Conservation (phyloP, 306 rosid genomes). For the Oxytropis ochrocephala region DNA sequence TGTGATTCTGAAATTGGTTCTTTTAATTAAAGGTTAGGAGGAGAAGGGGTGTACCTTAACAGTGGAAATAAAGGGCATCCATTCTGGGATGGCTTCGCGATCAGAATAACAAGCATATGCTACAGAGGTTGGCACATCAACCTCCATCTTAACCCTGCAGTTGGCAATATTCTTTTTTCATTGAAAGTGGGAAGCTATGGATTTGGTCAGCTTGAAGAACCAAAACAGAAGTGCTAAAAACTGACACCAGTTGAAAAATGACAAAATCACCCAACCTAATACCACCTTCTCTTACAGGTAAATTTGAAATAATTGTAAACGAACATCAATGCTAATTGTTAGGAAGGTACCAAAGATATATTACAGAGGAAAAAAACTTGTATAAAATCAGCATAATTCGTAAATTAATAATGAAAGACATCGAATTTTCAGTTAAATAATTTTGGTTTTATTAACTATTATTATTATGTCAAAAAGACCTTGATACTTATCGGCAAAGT, state of each 20-base stretch:
- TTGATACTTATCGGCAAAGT: neutral
- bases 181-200: conserved; percentile 8
- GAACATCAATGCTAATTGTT: neutral
- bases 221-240: neutral
- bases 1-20: neutral
- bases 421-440: neutral
- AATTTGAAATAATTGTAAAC: neutral
- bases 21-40: neutral
- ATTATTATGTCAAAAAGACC: neutral
- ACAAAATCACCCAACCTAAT: neutral
- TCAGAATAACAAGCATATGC: conserved; percentile 78
- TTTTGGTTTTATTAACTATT: neutral
- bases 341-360: no score
- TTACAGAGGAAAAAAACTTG: neutral
- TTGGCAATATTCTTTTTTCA: conserved; percentile 21
- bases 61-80: conserved; percentile 96
- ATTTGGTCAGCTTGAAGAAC: neutral
- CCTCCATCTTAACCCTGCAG: conserved; percentile 87
- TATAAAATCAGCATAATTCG: neutral
- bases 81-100: conserved; percentile 82
- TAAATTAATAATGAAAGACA: neutral
- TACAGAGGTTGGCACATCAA: conserved; percentile 72
- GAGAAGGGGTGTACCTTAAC: conserved; percentile 51
- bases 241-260: neutral
- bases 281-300: neutral